These are phyloP conservation scores for Russula sp. DNA, from an alignment of 768 basidiomycete genomes.

Conservation along the genomic window DNA sequence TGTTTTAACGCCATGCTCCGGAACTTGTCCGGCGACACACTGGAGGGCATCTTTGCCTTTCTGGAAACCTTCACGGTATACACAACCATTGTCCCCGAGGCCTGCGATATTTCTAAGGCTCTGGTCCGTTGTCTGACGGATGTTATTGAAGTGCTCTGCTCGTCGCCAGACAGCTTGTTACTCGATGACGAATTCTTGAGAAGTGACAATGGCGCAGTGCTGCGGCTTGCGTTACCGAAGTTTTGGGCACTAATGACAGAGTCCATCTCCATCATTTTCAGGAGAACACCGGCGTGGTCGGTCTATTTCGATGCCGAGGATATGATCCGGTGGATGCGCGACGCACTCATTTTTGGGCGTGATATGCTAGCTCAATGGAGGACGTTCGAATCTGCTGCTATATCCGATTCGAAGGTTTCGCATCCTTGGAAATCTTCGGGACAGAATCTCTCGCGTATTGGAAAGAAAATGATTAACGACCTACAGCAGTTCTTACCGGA, in stretches of 20 bases:
- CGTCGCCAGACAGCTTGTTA: slow-evolving; percentile 61
- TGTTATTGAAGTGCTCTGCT: slow-evolving; percentile 81
- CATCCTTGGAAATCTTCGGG: slow-evolving; percentile 23
- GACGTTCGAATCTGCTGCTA: slow-evolving; percentile 65
- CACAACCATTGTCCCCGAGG: slow-evolving; percentile 67
- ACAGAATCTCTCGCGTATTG: slow-evolving; percentile 48
- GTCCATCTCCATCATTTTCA: slow-evolving; percentile 78
- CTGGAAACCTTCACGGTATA: slow-evolving; percentile 58
- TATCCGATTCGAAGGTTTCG: slow-evolving; percentile 29
- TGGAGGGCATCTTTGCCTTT: slow-evolving; percentile 66
- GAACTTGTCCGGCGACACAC: slow-evolving; percentile 53
- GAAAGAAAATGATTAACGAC: slow-evolving; percentile 67
- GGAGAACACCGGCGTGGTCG: slow-evolving; percentile 78
- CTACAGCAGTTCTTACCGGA: slow-evolving; percentile 76
- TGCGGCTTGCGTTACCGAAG: slow-evolving; percentile 49
- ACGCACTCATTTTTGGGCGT: slow-evolving; percentile 88
- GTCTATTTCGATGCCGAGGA: slow-evolving; percentile 66
- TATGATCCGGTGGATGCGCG: slow-evolving; percentile 98
- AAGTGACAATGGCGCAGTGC: slow-evolving; percentile 36
- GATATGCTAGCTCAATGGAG: slow-evolving; percentile 78
- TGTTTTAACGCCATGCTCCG: slow-evolving; percentile 76
- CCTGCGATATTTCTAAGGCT: slow-evolving; percentile 80
- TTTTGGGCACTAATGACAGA: slow-evolving; percentile 82
- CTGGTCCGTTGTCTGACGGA: slow-evolving; percentile 91
- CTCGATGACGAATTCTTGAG: slow-evolving; percentile 47